Base-by-base conservation (phyloP, 768 basidiomycete genomes). In the Pulveroboletus sp. region DNA sequence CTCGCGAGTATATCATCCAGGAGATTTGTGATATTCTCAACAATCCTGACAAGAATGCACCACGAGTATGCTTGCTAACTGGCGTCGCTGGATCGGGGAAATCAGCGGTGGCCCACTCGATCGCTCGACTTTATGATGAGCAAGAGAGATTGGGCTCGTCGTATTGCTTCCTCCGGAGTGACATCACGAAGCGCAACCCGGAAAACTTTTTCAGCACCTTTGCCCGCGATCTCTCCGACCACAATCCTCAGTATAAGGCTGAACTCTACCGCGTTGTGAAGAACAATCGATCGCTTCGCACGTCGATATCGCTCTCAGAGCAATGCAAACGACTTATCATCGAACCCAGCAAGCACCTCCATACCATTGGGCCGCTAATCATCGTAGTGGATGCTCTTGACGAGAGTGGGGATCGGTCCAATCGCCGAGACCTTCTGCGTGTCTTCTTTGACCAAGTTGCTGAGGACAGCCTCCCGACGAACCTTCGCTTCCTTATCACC, bases 311-410 rank as follows among this genome's bases (percentile, higher is more conserved):
- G 15, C 44, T 51, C 21, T 52, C 44, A n/a, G 59, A 55, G 30
- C 70, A 71, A 43, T 55, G 72, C 14, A 46, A 55, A 36, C 47
- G 57, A 17, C 54, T 72, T 18, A 61, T 71, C 40, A 32, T 71
- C 6, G 49, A 49, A 5, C 67, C 71, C 6, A 54, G 56, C 37
- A 41, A 46, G 17, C 28, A 54, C 8, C 45, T 70, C 6, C 54
- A 58, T 26, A 46, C 58, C 7, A 46, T 65, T 11, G 67, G 67
- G 0, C 71, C 71, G 11, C 40, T 73, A 3, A 37, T 72, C 10
- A 47, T 72, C 7, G 58, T 73, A 17, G 61, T 73, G 15, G 71
- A 74, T 38, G 70, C 58, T 9, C 54, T 71, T n/a, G 65, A 70
- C 31, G 59, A 63, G 44, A 63, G 65, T 39, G 59, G 58, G 7